Evolutionary conservation across 768 basidiomycete species (phyloP).

Genomic region (Russula ochroleuca): DNA sequence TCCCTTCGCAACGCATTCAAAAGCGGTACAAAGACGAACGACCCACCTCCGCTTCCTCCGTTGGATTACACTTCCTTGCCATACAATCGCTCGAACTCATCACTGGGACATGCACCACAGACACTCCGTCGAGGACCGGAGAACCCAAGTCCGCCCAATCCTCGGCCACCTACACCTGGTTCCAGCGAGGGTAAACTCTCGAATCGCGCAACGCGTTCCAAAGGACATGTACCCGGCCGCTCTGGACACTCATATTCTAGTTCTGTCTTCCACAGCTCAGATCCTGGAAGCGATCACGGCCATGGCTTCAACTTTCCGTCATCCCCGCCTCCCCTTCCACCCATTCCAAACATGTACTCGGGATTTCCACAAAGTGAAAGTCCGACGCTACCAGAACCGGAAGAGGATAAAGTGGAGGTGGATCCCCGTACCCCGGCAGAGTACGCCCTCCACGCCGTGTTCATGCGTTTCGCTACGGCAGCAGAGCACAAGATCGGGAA

Average conservation of each 20-base stretch:
- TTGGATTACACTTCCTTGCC: conserved; percentile 68
- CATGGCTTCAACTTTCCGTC: conserved; percentile 38
- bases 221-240: conserved; percentile 57
- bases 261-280: conserved; percentile 66
- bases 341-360: conserved; percentile 57
- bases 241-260: conserved; percentile 77
- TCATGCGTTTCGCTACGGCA: conserved; percentile 76
- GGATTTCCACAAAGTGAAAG: conserved; percentile 45
- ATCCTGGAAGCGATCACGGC: conserved; percentile 66
- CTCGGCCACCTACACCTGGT: conserved; percentile 58
- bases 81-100: conserved; percentile 78
- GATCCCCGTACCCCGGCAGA: conserved; percentile 83
- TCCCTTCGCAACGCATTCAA: conserved; percentile 87
- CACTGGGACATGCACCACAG: conserved; percentile 50
- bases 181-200: conserved; percentile 43
- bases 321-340: conserved; percentile 76
- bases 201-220: conserved; percentile 43
- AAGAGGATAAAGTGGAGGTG: conserved; percentile 63
- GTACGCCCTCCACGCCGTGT: conserved; percentile 83
- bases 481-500: conserved; percentile 77
- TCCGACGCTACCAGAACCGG: conserved; percentile 39
- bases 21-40: conserved; percentile 51
- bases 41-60: conserved; percentile 67
- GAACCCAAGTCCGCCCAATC: conserved; percentile 49
- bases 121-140: conserved; percentile 39